A percentile compares a stretch with the other conserved stretches of the same genome.
These are phyloP conservation scores for Epichloe festucae DNA, from an alignment of 2,329 filamentous ascomycete genomes.

Conservation along the genomic window DNA sequence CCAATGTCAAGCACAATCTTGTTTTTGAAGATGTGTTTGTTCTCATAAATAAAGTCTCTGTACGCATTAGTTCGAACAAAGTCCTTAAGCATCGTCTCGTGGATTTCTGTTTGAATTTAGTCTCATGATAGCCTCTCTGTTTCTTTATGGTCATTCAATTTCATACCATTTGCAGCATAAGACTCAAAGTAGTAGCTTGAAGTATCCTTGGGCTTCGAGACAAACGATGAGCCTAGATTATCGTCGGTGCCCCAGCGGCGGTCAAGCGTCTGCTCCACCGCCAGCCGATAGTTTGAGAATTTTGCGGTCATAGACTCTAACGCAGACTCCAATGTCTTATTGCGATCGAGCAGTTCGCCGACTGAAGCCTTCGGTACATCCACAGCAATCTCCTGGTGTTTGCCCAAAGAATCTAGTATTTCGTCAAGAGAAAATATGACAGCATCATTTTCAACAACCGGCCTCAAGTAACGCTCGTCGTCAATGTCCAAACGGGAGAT, in stretches of 20 bases:
- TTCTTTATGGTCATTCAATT: not conserved
- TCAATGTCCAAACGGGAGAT: conserved; percentile 51
- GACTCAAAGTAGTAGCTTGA: conserved; percentile 45
- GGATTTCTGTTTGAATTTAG: conserved; percentile 49
- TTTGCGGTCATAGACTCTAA: conserved; percentile 45
- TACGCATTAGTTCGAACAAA: conserved; percentile 79
- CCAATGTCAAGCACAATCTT: conserved; percentile 87
- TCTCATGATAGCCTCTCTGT: not conserved
- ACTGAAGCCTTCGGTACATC: conserved; percentile 10
- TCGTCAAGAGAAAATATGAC: conserved; percentile 82
- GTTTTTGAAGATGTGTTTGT: conserved; percentile 74
- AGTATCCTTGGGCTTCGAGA: conserved; percentile 15
- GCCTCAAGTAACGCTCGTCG: conserved; percentile 72
- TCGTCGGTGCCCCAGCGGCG: conserved; percentile 49
- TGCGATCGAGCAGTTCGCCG: conserved; percentile 32
- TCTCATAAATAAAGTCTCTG: conserved; percentile 86
- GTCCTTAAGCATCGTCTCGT: conserved; percentile 94
- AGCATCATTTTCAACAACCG: conserved; percentile 78
- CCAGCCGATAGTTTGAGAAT: conserved; percentile 51
- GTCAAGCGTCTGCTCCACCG: conserved; percentile 54
- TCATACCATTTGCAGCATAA: conserved; percentile 45
- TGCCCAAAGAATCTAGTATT: conserved; percentile 30
- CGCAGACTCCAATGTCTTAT: conserved; percentile 46
- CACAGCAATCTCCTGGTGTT: conserved; percentile 23
- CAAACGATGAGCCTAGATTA: not conserved